Conservation (phyloP, 2,329 filamentous ascomycete genomes). For the Fonsecaea pedrosoi region DNA sequence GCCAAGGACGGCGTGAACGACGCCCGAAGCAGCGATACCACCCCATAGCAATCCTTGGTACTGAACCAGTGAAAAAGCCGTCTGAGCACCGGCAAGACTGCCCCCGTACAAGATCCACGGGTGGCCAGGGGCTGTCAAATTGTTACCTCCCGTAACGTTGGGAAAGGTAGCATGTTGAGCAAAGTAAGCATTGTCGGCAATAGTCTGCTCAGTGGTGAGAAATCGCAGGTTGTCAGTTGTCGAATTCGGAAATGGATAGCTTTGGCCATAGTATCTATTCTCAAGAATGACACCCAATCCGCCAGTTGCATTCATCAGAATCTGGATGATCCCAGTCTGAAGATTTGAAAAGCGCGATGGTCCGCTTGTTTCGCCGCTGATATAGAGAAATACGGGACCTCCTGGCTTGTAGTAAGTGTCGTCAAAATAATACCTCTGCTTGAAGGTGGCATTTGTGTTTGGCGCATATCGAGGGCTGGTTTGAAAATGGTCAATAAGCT, state of each 20-base stretch:
- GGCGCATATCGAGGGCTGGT: constrained; percentile 35
- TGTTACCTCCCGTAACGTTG: constrained; percentile 39
- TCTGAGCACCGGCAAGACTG: constrained; percentile 54
- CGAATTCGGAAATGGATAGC: constrained; percentile 47
- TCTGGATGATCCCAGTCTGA: constrained; percentile 58
- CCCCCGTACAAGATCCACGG: constrained; percentile 58
- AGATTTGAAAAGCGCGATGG: constrained; percentile 53
- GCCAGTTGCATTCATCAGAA: constrained; percentile 61
- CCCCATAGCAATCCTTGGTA: constrained; percentile 50
- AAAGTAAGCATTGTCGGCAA: constrained; percentile 55
- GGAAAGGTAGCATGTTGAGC: constrained; percentile 46
- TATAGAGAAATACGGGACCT: constrained; percentile 56
- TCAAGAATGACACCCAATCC: constrained; percentile 59
- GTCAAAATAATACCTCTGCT: constrained; percentile 63
- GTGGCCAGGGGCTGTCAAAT: constrained; percentile 50
- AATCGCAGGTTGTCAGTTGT: constrained; percentile 52
- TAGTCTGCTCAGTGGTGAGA: constrained; percentile 52
- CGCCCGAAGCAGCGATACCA: constrained; percentile 58
- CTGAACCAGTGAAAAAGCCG: constrained; percentile 52
- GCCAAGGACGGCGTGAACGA: constrained; percentile 50
- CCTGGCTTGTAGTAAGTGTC: constrained; percentile 61
- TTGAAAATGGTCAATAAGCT: constrained; percentile 38
- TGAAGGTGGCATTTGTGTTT: constrained; percentile 54
- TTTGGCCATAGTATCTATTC: constrained; percentile 51
- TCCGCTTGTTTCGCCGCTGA: constrained; percentile 45